Evolutionary conservation across 2,329 filamentous ascomycete species (phyloP).

Genomic region (Drechslerella coelobrocha): DNA sequence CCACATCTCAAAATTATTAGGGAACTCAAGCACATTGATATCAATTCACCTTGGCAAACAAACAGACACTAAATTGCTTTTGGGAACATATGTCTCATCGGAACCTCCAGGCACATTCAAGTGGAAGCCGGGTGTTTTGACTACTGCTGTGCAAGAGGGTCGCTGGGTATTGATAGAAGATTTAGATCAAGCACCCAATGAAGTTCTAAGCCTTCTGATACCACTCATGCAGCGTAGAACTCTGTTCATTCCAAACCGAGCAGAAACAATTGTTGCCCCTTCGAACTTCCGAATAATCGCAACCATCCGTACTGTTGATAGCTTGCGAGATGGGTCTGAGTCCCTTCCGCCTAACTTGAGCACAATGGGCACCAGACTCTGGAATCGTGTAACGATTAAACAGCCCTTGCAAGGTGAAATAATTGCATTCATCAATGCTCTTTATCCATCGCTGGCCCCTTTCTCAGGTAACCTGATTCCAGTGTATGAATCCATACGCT

Average conservation of each 20-base stretch:
- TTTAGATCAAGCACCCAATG: slow-evolving; percentile 89
- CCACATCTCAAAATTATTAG: slow-evolving; percentile 79
- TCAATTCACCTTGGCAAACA: slow-evolving; percentile 97
- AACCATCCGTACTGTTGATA: slow-evolving; percentile 75
- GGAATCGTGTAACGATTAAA: slow-evolving; percentile 76
- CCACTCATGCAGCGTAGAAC: slow-evolving; percentile 93
- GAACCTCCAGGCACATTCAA: slow-evolving; percentile 86
- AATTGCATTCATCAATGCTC: slow-evolving; percentile 72
- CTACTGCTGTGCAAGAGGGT: slow-evolving; percentile 90
- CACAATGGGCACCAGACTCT: slow-evolving; percentile 84
- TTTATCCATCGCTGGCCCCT: slow-evolving; percentile 72
- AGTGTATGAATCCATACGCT: slow-evolving; percentile 57
- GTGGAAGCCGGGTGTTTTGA: slow-evolving; percentile 91
- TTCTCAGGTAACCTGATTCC: slow-evolving; percentile 65
- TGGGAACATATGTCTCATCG: slow-evolving; percentile 85
- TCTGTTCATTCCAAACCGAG: slow-evolving; percentile 84
- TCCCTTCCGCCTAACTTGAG: slow-evolving; percentile 69
- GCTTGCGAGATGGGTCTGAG: slow-evolving; percentile 68
- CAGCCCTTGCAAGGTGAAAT: slow-evolving; percentile 74
- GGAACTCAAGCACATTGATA: slow-evolving; percentile 81
- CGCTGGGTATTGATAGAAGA: slow-evolving; percentile 98
- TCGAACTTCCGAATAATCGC: slow-evolving; percentile 89
- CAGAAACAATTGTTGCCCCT: slow-evolving; percentile 81
- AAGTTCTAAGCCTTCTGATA: slow-evolving; percentile 90
- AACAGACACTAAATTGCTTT: slow-evolving; percentile 93